Conservation (phyloP, 345 rosid species). For the Lumnitzera racemosa region DNA sequence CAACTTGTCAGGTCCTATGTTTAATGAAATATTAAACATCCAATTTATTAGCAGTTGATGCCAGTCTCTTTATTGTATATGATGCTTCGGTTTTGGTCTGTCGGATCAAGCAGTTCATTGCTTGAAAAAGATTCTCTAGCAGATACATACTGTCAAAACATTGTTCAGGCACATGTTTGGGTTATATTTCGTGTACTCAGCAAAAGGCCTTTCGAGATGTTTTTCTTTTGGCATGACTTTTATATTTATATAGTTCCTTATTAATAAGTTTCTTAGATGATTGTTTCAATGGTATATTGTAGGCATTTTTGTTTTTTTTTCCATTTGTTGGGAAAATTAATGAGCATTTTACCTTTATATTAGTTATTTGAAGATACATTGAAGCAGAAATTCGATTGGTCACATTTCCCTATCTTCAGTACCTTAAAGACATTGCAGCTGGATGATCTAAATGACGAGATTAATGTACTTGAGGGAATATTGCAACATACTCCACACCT, state of each 20-base stretch:
- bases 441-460: not conserved
- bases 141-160: not conserved
- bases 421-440: not conserved
- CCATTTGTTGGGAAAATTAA: not conserved
- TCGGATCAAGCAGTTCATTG: not conserved
- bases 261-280: no score
- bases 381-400: not conserved
- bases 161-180: not conserved
- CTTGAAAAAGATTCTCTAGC: not conserved
- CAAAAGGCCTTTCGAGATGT: no score
- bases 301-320: not conserved
- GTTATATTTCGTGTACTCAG: no score
- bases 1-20: no score
- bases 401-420: not conserved
- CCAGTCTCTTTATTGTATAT: no score
- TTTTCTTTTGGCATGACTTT: not conserved
- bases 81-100: no score
- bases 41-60: no score
- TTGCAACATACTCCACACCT: not conserved
- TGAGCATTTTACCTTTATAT: not conserved
- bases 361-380: not conserved
- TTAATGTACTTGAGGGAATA: not conserved
- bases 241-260: no score
- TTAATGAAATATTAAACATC: no score
- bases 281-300: no score